Base-by-base conservation (phyloP, 148 eudicot species). In the Fagopyrum esculentum region DNA sequence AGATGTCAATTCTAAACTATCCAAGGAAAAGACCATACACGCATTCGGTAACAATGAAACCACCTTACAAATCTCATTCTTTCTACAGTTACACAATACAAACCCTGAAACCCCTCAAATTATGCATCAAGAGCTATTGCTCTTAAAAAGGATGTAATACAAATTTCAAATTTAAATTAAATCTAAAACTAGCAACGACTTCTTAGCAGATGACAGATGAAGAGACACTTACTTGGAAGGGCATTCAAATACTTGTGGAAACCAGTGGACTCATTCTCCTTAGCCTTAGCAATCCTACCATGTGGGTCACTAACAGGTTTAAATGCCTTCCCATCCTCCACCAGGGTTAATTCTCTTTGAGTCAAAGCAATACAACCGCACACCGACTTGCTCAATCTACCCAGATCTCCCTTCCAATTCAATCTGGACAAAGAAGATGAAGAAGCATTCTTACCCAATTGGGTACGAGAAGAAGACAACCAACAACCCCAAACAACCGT, bases 191-290 rank as follows among this genome's bases (percentile, higher is more conserved):
- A 3, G 30, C 43, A 16, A 29, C 43, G 9, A 0, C 9, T 57
- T 61, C 30, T 5, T 26, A 26, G 7, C 66, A 60, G 66, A 60
- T 60, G 66, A 60, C 66, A 60, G 66, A 60, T 60, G 66, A 60
- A 17, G 9, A 8, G 35, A 29, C 71, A 86, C 89, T 80, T 78
- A 87, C 89, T 84, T 61, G 90, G 90, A 69, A 87, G 90, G 54
- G 80, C 77, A 80, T 76, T 82, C 71, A 85, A 81, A 60, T 83
- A 86, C 80, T 73, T 81, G 46, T 84, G 84, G 76, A 85, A 78
- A 13, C 77, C 81, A 59, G 73, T 30, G 59, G 82, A 78, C 56
- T 68, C 77, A 71, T 49, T 82, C 49, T 47, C 68, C 56, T 63
- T 69, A 9, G 26, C 68, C 45, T 46, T 78, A 55, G 60, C 80